phyloP scores from a whole-genome alignment of 345 rosid species.

The Eutrema heterophyllum region DNA sequence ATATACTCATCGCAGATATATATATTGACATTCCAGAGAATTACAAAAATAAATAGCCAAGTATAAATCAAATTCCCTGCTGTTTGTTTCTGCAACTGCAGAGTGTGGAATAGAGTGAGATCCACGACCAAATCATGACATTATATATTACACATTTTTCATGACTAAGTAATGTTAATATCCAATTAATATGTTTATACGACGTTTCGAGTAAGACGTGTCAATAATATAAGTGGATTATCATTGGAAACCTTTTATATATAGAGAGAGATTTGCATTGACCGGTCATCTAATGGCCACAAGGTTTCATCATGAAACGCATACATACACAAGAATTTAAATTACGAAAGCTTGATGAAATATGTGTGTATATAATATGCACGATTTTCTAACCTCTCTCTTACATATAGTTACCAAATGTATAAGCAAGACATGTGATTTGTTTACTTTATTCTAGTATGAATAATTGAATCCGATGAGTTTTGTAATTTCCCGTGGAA shows the following conservation, averaged over 20 bases:
- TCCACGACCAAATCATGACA: constrained; percentile 23
- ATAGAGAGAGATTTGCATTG: constrained; percentile 18
- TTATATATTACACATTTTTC: background rate
- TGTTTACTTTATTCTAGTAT: background rate
- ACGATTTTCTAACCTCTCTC: constrained; percentile 11
- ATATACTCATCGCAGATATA: too few relatives aligned
- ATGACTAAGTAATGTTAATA: background rate
- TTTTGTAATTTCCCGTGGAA: constrained; percentile 20
- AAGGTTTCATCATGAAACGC: constrained; percentile 24
- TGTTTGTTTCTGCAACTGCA: constrained; percentile 14
- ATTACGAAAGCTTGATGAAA: background rate
- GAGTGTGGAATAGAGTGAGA: constrained; percentile 19
- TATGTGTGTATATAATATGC: background rate
- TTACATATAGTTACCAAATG: constrained; percentile 16
- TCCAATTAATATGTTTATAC: background rate
- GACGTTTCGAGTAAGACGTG: constrained; percentile 10
- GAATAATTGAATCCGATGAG: constrained; percentile 17
- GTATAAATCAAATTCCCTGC: background rate
- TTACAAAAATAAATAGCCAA: background rate
- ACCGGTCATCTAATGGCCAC: constrained; percentile 32
- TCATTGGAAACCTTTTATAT: constrained; percentile 14
- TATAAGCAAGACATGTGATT: constrained; percentile 9
- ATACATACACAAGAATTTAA: background rate
- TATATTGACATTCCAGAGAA: background rate
- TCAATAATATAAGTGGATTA: constrained; percentile 17